These are phyloP conservation scores for Phaeosphaeriaceae sp. DNA, from an alignment of 2,329 filamentous ascomycete species.

Conservation along the genomic window DNA sequence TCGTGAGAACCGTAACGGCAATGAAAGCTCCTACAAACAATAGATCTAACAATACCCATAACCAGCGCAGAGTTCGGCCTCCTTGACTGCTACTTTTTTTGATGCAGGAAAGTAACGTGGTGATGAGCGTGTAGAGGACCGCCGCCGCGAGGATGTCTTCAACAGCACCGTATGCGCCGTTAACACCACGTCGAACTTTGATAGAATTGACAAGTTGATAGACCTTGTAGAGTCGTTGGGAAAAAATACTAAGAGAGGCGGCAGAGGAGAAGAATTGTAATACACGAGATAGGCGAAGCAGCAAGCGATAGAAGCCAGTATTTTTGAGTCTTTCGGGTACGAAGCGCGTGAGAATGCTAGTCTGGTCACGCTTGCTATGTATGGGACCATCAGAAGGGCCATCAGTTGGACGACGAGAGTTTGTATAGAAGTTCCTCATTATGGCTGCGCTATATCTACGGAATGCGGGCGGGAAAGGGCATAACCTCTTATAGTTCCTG, in stretches of 20 bases:
- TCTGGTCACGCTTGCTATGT: slow-evolving; percentile 26
- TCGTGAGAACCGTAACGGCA: slow-evolving; percentile 51
- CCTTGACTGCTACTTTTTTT: slow-evolving; percentile 40
- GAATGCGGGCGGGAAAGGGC: too few species aligned
- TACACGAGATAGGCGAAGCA: slow-evolving; percentile 49
- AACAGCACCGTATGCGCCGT: slow-evolving; percentile 48
- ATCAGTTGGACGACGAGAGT: slow-evolving; percentile 8
- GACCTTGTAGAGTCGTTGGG: slow-evolving; percentile 50
- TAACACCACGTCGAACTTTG: slow-evolving; percentile 35
- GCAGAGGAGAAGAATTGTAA: slow-evolving; percentile 55
- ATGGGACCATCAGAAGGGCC: slow-evolving; percentile 21
- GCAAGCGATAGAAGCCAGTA: slow-evolving; percentile 27
- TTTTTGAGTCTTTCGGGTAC: slow-evolving; percentile 33
- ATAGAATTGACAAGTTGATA: slow-evolving; percentile 46
- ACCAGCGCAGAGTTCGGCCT: slow-evolving; percentile 46
- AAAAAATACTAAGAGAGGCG: slow-evolving; percentile 54
- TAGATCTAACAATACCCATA: slow-evolving; percentile 50
- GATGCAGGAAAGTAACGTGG: slow-evolving; percentile 43
- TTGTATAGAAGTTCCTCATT: too few species aligned
- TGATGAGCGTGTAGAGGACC: slow-evolving; percentile 51
- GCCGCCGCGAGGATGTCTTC: slow-evolving; percentile 56
- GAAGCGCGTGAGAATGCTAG: slow-evolving; percentile 40
- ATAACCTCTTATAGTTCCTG: too few species aligned
- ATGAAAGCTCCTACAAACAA: slow-evolving; percentile 51
- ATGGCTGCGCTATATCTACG: too few species aligned